phyloP scores from a whole-genome alignment of 345 rosid species.

The Dimocarpus longan region DNA sequence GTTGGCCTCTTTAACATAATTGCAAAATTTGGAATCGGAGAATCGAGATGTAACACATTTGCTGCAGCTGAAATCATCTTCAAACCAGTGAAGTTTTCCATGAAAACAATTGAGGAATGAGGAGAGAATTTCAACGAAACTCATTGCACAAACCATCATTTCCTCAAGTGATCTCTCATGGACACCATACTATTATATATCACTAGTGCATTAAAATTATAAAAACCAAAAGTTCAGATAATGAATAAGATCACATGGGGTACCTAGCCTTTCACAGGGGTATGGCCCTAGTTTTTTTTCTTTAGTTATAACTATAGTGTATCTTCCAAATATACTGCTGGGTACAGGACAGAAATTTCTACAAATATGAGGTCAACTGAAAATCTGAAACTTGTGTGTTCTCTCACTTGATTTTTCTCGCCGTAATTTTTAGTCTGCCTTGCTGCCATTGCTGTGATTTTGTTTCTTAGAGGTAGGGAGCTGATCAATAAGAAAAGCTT shows the following conservation, averaged over 20 bases:
- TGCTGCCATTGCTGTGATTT: constrained; percentile 33
- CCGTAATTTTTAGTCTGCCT: constrained; percentile 35
- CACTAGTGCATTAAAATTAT: no score
- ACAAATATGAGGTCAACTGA: neutral
- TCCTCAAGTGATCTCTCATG: neutral
- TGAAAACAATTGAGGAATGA: no score
- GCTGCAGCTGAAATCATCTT: no score
- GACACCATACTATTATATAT: neutral
- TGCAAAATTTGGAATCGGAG: no score
- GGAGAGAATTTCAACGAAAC: no score
- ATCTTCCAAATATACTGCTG: neutral
- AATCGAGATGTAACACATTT: no score
- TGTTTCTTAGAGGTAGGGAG: constrained; percentile 31
- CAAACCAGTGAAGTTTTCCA: no score
- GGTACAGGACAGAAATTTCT: neutral
- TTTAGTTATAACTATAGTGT: neutral
- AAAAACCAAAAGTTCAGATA: neutral
- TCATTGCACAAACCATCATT: no score
- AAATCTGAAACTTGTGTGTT: neutral
- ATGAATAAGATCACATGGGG: neutral
- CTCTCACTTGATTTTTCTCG: neutral
- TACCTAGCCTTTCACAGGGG: neutral
- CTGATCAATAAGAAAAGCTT: constrained; percentile 58
- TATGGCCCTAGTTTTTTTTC: neutral
- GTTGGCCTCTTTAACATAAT: no score